These are phyloP conservation scores for Fomitopsis pulvina DNA, from an alignment of 768 basidiomycete genomes.

Conservation along the genomic window DNA sequence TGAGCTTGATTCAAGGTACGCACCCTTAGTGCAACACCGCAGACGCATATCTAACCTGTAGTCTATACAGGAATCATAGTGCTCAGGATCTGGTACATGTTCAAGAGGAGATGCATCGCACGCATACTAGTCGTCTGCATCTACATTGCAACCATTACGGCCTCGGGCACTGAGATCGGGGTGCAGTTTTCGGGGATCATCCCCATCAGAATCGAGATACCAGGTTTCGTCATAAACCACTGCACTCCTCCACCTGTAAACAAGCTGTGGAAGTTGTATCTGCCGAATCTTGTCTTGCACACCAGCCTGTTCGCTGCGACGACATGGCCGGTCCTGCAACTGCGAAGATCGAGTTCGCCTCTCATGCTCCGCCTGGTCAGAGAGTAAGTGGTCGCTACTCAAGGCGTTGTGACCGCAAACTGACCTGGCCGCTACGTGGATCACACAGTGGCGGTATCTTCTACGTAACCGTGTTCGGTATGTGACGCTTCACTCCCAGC, in stretches of 20 bases:
- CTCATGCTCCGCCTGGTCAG: slow-evolving; percentile 11
- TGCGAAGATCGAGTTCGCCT: slow-evolving; percentile 4
- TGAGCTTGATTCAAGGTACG: slow-evolving; percentile 12
- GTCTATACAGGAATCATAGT: slow-evolving; percentile 13
- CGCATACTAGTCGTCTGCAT: slow-evolving; percentile 7
- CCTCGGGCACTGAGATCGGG: slow-evolving; percentile 5
- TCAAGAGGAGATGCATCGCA: slow-evolving; percentile 5
- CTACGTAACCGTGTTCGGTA: slow-evolving; percentile 13
- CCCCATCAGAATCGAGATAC: slow-evolving; percentile 3
- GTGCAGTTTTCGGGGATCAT: slow-evolving; percentile 4
- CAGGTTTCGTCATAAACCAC: slow-evolving; percentile 6
- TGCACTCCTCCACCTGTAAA: slow-evolving; percentile 13
- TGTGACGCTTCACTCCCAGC: neutral
- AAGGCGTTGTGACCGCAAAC: neutral
- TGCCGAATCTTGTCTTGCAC: slow-evolving; percentile 14
- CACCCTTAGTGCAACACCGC: neutral
- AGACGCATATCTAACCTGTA: neutral
- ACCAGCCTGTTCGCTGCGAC: slow-evolving; percentile 15
- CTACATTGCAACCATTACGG: slow-evolving; percentile 7
- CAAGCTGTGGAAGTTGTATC: slow-evolving; percentile 12
- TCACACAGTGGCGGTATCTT: slow-evolving; percentile 10
- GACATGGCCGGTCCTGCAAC: slow-evolving; percentile 9
- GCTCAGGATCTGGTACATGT: slow-evolving; percentile 18
- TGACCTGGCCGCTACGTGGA: neutral
- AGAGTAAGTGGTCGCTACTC: slow-evolving; percentile 9